Conservation (phyloP, 2,329 filamentous ascomycete species). For the Hypoxylon sp. region DNA sequence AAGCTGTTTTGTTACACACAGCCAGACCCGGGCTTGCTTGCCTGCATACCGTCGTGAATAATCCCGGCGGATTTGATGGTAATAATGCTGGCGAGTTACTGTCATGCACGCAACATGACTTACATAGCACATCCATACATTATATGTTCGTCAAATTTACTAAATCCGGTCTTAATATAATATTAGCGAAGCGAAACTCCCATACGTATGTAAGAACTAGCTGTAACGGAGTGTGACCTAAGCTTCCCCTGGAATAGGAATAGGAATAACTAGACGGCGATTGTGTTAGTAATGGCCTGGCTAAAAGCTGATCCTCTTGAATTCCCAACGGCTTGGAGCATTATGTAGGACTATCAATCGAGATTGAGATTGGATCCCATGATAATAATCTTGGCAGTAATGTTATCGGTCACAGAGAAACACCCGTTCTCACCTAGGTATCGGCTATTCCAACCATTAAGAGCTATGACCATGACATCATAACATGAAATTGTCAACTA, state of each 20-base stretch:
- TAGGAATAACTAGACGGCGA: slow-evolving; percentile 8
- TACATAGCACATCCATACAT: slow-evolving; percentile 11
- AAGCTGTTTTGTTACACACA: slow-evolving; percentile 21
- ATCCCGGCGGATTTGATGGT: slow-evolving; percentile 8
- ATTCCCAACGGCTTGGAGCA: slow-evolving; percentile 11
- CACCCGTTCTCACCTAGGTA: slow-evolving; percentile 13
- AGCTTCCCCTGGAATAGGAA: slow-evolving; percentile 22
- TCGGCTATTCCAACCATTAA: slow-evolving; percentile 19
- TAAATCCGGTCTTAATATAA: slow-evolving; percentile 8
- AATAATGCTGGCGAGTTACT: slow-evolving; percentile 21
- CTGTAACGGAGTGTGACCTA: slow-evolving; percentile 16
- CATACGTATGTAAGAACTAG: slow-evolving; percentile 3
- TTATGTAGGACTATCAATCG: slow-evolving; percentile 23
- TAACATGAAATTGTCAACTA: slow-evolving; percentile 10
- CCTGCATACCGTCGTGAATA: slow-evolving; percentile 29
- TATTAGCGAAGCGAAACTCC: slow-evolving; percentile 36
- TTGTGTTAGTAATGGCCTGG: slow-evolving; percentile 15
- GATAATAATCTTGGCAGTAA: slow-evolving; percentile 32
- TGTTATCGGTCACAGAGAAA: slow-evolving; percentile 30
- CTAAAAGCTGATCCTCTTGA: slow-evolving; percentile 16
- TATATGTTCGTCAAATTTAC: slow-evolving; percentile 5
- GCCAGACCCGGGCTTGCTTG: slow-evolving; percentile 13
- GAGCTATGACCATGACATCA: slow-evolving; percentile 37
- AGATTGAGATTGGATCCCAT: slow-evolving; percentile 28
- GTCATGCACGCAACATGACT: slow-evolving; percentile 37